phyloP scores from a whole-genome alignment of 106 monocot genomes.

The Agapanthus africanus region DNA sequence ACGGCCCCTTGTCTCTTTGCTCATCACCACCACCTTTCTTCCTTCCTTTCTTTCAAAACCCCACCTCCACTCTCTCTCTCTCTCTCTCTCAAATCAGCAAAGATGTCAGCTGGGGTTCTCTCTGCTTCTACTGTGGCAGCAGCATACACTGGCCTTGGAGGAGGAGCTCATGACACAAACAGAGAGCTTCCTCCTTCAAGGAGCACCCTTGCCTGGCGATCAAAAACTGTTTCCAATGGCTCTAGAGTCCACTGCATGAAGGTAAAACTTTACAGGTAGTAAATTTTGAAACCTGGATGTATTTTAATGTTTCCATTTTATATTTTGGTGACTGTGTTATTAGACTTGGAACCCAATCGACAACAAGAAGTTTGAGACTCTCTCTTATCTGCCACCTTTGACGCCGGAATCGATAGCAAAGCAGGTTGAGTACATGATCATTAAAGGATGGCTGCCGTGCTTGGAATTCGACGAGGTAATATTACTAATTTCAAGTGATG shows the following conservation, averaged over 20 bases:
- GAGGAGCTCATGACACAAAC: neutral
- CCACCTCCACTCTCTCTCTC: neutral
- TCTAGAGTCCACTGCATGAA: slow-evolving; percentile 49
- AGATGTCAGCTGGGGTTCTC: slow-evolving; percentile 18
- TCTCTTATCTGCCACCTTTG: slow-evolving; percentile 77
- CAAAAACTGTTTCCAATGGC: slow-evolving; percentile 37
- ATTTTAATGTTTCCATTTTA: neutral
- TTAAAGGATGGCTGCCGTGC: slow-evolving; percentile 73
- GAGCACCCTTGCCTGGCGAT: slow-evolving; percentile 10
- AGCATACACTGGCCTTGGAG: neutral
- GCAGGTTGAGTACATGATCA: slow-evolving; percentile 72
- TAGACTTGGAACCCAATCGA: slow-evolving; percentile 75
- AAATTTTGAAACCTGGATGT: too few species aligned
- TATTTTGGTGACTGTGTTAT: neutral
- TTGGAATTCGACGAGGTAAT: slow-evolving; percentile 81
- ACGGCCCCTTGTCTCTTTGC: too few species aligned
- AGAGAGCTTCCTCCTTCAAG: slow-evolving; percentile 9
- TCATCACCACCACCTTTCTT: too few species aligned
- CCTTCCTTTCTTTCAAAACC: too few species aligned
- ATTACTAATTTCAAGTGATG: too few species aligned
- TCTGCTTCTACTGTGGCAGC: neutral
- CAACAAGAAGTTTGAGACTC: slow-evolving; percentile 75
- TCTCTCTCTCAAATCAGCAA: neutral
- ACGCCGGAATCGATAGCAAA: slow-evolving; percentile 60
- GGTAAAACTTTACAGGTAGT: slow-evolving; percentile 11